Base-by-base conservation (phyloP, 2,329 filamentous ascomycete species). In the Aotearoamyces nothofagi region DNA sequence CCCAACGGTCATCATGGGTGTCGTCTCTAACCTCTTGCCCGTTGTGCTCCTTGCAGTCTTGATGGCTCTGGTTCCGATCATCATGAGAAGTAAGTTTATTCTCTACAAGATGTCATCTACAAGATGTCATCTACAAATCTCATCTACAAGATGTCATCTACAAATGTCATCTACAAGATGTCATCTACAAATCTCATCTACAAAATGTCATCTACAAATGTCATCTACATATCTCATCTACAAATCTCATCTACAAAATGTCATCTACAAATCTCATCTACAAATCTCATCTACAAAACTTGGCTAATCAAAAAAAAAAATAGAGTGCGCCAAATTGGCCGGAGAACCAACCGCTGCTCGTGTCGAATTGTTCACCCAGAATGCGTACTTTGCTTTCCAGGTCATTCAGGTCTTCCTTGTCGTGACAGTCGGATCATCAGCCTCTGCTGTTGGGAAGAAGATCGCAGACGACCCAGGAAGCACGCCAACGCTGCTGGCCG, bases 371-470 rank as follows among this genome's bases (percentile, higher is more conserved):
- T 84, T 83, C 33, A 84, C 82, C 0, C 83, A 96, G 49, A 90
- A 86, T 45, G 79, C 73, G 41, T 96, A 92, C 61, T 98, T 93
- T 46, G 71, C 68, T 25, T 92, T 92, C 57, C 82, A 90, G 51
- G 72, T 96, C 24, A 64, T 94, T 12, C 86, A 96, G 49, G 81
- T 93, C 24, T 96, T 96, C 57, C 57, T 96, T 33, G 71, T 96
- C 27, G 75, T 81, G 0, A 93, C 87, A 0, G 40, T 96, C 16
- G 69, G 80, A 2, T 87, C 83, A 10, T 76, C 83, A 1, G 86
- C 86, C 7, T 71, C 82, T 3, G 67, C 76, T 5, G 71, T 81
- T 0, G 62, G 73, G 2, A 56, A 65, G 14, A 43, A 70, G 12
- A 74, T 92, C 26, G 58, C 73, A 9, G 22, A 71, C 0, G 42